These are phyloP conservation scores for Polygonum maritimum DNA, from an alignment of 148 eudicot species.

Conservation along the genomic window DNA sequence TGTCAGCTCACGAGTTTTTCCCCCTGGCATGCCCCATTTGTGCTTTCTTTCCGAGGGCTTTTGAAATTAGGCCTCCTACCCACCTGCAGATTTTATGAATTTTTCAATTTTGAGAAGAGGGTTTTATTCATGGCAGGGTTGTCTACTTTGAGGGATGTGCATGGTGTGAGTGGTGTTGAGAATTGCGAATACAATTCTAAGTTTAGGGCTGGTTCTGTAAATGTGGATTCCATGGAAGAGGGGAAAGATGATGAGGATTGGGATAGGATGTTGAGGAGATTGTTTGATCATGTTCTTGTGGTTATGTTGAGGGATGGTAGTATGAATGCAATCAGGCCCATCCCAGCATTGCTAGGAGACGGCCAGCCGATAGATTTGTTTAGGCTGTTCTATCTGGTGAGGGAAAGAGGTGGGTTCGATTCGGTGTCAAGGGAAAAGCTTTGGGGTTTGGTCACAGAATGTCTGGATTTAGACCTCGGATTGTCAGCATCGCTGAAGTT, in stretches of 20 bases:
- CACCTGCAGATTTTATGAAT: neutral
- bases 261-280: constrained; percentile 22
- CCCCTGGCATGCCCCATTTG: neutral
- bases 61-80: neutral
- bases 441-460: constrained; percentile 62
- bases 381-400: constrained; percentile 64
- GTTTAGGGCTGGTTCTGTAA: neutral
- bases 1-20: constrained; percentile 4
- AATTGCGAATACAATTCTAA: neutral
- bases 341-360: constrained; percentile 51
- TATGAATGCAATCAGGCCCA: constrained; percentile 35
- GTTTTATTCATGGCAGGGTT: constrained; percentile 38
- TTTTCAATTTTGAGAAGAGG: neutral
- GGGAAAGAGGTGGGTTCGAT: constrained; percentile 54
- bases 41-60: neutral
- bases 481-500: constrained; percentile 39
- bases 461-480: constrained; percentile 36
- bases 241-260: constrained; percentile 13
- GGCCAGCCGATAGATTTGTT: constrained; percentile 60
- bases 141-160: constrained; percentile 29
- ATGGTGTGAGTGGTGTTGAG: constrained; percentile 22
- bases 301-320: constrained; percentile 35
- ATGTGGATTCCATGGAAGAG: neutral
- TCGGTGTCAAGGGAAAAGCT: constrained; percentile 48
- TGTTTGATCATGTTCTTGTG: constrained; percentile 64